Base-by-base conservation (phyloP, 495 filamentous ascomycete species). In the Xylaria cubensis region DNA sequence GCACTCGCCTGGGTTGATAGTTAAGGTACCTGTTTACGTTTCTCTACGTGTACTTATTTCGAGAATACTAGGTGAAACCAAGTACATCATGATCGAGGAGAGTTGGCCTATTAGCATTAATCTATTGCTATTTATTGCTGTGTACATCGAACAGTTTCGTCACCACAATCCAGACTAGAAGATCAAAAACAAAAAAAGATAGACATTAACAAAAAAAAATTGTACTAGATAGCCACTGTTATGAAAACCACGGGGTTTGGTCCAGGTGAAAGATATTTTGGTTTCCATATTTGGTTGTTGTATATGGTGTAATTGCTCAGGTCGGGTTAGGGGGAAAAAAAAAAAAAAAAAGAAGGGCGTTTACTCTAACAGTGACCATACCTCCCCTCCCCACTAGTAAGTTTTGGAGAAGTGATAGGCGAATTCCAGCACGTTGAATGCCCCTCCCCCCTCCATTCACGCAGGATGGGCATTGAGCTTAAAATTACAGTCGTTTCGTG, bases 401-500 rank as follows among this genome's bases (percentile, higher is more conserved):
- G 39, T 42, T 42, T 42, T 42, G 39, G 39, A 42, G 39, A 21
- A 21, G n/a, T 24, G 21, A 53, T 53, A 53, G 21, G 50, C 17
- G 17, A 32, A 56, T 56, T 32, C 13, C 26, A 17, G 10, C 12
- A 29, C 29, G 26, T 56, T 5, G 26, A 32, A 32, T 56, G 24
- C 53, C 53, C 26, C 53, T 15, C 53, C 53, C 53, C 53, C 53
- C 24, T 2, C 2, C 26, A 32, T 26, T 13, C 6, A 24, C 12
- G 26, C 13, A 56, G 53, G 12, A 56, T 17, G 12, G 26, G 13
- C 26, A 36, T 24, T 24, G 34, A 17, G 24, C 24, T 59, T 59
- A 64, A 56, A 64, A 64, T 34, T 62, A 71, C 61, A 29, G 69
- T 71, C 61, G 51, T 62, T 39, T 21, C 42, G 36, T 34, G 29